Evolutionary conservation across 2,329 filamentous ascomycete species (phyloP).

Genomic region (Penicillium olsonii): DNA sequence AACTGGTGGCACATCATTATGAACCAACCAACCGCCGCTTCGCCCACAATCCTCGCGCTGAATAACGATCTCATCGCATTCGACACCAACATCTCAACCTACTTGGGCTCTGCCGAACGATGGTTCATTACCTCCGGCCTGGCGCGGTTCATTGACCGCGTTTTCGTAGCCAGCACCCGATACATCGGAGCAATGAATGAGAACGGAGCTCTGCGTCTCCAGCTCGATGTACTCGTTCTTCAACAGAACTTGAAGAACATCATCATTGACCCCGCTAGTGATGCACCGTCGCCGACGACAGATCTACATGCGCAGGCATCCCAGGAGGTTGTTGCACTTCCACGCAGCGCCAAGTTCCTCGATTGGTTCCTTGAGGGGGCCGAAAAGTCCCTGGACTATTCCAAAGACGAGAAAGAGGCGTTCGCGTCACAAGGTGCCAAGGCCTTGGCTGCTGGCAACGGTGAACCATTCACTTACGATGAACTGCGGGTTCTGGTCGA

Average conservation of each 20-base stretch:
- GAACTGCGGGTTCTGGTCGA: slow-evolving; percentile 49
- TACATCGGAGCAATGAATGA: slow-evolving; percentile 80
- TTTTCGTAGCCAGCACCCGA: slow-evolving; percentile 71
- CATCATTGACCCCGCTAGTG: slow-evolving; percentile 45
- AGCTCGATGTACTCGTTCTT: slow-evolving; percentile 89
- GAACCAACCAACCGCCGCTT: slow-evolving; percentile 46
- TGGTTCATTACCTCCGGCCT: slow-evolving; percentile 76
- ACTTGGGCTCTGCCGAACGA: slow-evolving; percentile 70
- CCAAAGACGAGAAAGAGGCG: slow-evolving; percentile 46
- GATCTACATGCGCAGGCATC: slow-evolving; percentile 11
- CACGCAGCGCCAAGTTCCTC: slow-evolving; percentile 48
- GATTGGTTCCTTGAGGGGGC: slow-evolving; percentile 52
- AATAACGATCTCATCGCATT: slow-evolving; percentile 84
- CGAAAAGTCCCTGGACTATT: slow-evolving; percentile 46
- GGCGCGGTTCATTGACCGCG: slow-evolving; percentile 73
- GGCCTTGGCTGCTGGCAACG: slow-evolving; percentile 39
- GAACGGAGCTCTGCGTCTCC: slow-evolving; percentile 81
- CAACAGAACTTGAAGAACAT: slow-evolving; percentile 97
- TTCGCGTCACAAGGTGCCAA: slow-evolving; percentile 38
- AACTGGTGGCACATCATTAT: slow-evolving; percentile 56
- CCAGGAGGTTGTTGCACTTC: slow-evolving; percentile 43
- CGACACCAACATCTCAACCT: slow-evolving; percentile 76
- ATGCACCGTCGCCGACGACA: slow-evolving; percentile 7
- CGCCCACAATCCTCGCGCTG: slow-evolving; percentile 73
- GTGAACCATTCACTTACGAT: slow-evolving; percentile 48